Percentiles rank a stretch among this genome's conserved stretches.
These are phyloP conservation scores for Collariella sp. DNA, from an alignment of 495 filamentous ascomycete species.

Conservation along the genomic window DNA sequence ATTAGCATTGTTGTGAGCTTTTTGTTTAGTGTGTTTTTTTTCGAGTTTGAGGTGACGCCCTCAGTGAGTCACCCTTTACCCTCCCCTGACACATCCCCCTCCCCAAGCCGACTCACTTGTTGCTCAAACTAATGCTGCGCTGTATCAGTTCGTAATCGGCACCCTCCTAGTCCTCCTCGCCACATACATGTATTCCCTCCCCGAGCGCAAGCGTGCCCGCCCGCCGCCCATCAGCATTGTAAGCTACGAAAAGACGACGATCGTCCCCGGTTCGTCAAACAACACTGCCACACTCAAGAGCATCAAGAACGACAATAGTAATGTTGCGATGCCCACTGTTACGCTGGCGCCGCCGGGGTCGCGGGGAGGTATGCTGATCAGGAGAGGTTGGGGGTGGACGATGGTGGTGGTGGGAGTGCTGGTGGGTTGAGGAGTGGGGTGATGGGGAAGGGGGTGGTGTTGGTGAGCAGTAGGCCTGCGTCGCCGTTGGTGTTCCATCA, in stretches of 20 bases:
- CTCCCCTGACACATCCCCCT: neutral
- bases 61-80: conserved; percentile 46
- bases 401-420: conserved; percentile 31
- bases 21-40: conserved; percentile 74
- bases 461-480: conserved; percentile 58
- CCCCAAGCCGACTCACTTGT: neutral
- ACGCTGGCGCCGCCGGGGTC: too few species aligned
- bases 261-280: conserved; percentile 14
- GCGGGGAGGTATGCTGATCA: conserved; percentile 29
- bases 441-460: conserved; percentile 14
- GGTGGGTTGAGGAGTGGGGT: too few species aligned
- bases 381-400: conserved; percentile 25
- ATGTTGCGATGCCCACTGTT: too few species aligned
- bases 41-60: conserved; percentile 63
- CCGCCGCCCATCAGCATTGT: conserved; percentile 70
- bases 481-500: conserved; percentile 51
- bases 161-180: conserved; percentile 66
- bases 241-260: conserved; percentile 63
- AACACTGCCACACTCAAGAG: too few species aligned
- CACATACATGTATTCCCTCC: conserved; percentile 73
- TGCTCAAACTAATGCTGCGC: neutral
- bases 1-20: conserved; percentile 82
- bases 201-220: conserved; percentile 45
- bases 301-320: too few species aligned
- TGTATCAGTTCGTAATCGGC: conserved; percentile 81